Evolutionary conservation across 495 filamentous ascomycete species (phyloP).

Genomic region (Xylaria telfairii): DNA sequence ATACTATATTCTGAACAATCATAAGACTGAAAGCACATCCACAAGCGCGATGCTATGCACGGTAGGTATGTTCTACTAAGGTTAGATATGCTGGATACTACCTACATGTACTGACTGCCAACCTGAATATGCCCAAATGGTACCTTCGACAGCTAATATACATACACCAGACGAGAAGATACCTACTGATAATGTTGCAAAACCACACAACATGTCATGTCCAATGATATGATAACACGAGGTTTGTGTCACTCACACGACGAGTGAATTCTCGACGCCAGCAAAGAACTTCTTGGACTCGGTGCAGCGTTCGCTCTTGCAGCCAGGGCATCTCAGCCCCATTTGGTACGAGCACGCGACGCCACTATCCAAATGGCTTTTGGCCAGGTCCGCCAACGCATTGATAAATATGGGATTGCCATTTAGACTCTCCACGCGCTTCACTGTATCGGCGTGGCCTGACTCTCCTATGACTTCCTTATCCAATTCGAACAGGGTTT

Average conservation of each 20-base stretch:
- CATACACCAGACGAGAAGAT: not conserved
- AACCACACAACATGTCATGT: not conserved
- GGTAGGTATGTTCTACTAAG: not conserved
- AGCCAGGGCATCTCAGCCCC: slow-evolving; percentile 90
- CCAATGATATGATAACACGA: slow-evolving; percentile 3
- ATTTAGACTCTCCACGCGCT: slow-evolving; percentile 92
- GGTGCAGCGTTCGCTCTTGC: slow-evolving; percentile 85
- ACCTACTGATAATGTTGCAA: not conserved
- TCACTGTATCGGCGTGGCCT: slow-evolving; percentile 77
- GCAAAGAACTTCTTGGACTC: slow-evolving; percentile 94
- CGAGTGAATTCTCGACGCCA: slow-evolving; percentile 48
- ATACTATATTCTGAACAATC: not conserved
- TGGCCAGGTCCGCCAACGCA: slow-evolving; percentile 86
- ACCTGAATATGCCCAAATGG: not conserved
- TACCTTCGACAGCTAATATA: not conserved
- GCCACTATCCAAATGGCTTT: slow-evolving; percentile 74
- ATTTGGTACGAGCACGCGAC: slow-evolving; percentile 78
- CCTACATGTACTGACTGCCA: not conserved
- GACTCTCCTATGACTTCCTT: slow-evolving; percentile 93
- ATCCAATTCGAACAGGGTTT: slow-evolving; percentile 95
- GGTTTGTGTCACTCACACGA: slow-evolving; percentile 17
- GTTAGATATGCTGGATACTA: too few relatives aligned
- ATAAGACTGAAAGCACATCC: too few relatives aligned
- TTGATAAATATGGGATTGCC: slow-evolving; percentile 90
- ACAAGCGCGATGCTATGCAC: not conserved